Evolutionary conservation across 2,329 filamentous ascomycete genomes (phyloP).

Genomic region (Claviceps fusiformis): DNA sequence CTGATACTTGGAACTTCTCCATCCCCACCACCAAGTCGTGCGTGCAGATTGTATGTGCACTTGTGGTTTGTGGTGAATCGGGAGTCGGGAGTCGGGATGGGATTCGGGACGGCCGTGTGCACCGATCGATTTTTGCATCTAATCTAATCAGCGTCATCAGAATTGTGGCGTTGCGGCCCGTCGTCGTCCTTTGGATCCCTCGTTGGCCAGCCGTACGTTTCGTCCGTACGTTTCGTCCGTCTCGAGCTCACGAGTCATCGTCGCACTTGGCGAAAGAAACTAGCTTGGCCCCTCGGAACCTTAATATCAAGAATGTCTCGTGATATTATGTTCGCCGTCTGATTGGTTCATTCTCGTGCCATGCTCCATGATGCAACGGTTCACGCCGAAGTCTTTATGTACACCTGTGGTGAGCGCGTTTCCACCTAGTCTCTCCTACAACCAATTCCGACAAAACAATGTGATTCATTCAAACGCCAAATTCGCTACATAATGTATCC

Average conservation of each 20-base stretch:
- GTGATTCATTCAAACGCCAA: neutral
- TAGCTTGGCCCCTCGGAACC: neutral
- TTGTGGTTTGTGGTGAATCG: too few relatives aligned
- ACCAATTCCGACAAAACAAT: neutral
- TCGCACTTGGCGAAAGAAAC: neutral
- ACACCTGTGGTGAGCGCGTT: neutral
- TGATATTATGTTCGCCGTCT: neutral
- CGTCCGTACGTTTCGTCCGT: too few relatives aligned
- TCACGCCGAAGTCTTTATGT: neutral
- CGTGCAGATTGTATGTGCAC: too few relatives aligned
- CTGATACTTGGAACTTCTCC: too few relatives aligned
- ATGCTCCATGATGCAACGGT: neutral
- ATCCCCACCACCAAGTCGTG: neutral
- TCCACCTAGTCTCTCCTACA: neutral
- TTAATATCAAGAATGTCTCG: neutral
- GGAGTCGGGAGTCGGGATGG: too few relatives aligned
- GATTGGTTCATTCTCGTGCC: neutral
- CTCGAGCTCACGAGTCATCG: neutral
- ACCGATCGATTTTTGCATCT: neutral
- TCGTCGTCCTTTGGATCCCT: neutral
- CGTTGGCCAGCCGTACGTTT: neutral
- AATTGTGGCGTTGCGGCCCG: neutral
- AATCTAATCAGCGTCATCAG: neutral
- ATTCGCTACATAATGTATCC: slow-evolving; percentile 1
- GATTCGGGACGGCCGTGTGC: too few relatives aligned